Conservation (phyloP, 202 grass and related monocot species). For the Setaria italica region DNA sequence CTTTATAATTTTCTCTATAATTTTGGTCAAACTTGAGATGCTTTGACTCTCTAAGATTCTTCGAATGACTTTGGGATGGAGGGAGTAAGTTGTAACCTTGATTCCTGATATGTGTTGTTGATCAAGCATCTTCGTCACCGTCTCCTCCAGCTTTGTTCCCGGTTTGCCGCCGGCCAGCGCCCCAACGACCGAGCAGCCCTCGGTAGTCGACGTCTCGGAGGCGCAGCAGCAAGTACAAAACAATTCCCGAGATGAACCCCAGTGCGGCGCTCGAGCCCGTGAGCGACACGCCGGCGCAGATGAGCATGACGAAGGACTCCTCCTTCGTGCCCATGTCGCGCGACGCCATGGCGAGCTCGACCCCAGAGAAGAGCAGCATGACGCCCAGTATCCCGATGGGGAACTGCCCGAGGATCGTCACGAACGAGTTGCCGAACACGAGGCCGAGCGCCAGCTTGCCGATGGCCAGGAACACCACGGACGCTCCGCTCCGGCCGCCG, state of each 20-base stretch:
- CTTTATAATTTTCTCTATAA: too few relatives aligned
- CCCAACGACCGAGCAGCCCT: conserved; percentile 32
- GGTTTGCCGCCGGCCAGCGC: neutral
- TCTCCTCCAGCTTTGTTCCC: neutral
- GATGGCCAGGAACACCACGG: conserved; percentile 74
- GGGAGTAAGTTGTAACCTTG: too few relatives aligned
- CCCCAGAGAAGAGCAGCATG: conserved; percentile 83
- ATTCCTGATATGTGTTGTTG: neutral
- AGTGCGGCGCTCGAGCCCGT: conserved; percentile 77
- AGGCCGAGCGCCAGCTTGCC: conserved; percentile 75
- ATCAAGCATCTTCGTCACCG: conserved; percentile 13
- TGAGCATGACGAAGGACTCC: conserved; percentile 84
- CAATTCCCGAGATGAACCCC: conserved; percentile 69
- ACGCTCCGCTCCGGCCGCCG: conserved; percentile 85
- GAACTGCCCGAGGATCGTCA: conserved; percentile 71
- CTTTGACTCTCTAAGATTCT: too few relatives aligned
- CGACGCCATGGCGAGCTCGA: conserved; percentile 95
- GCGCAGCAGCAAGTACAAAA: conserved; percentile 54
- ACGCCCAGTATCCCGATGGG: conserved; percentile 87
- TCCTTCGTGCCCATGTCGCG: conserved; percentile 84
- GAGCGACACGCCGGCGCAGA: conserved; percentile 73
- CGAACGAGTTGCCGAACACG: conserved; percentile 80
- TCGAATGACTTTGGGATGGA: too few relatives aligned
- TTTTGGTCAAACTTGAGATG: too few relatives aligned
- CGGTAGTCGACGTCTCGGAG: conserved; percentile 56